These are phyloP conservation scores for Fusarium cyanostomum DNA, from an alignment of 2,329 filamentous ascomycete species.

Conservation along the genomic window DNA sequence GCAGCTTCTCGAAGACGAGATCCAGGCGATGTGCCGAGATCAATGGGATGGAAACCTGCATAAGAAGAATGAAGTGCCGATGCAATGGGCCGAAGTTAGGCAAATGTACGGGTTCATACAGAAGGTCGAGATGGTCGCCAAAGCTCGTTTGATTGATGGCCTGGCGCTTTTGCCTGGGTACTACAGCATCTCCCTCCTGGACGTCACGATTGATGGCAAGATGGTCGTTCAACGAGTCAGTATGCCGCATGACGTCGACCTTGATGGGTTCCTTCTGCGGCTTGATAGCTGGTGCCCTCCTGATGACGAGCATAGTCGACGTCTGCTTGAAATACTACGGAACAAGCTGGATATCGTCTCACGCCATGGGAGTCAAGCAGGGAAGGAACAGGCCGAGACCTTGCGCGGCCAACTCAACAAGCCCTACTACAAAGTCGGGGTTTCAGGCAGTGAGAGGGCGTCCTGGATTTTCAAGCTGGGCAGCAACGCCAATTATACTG, in stretches of 20 bases:
- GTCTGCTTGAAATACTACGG: conserved; percentile 6
- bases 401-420: conserved; percentile 9
- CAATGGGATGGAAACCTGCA: conserved; percentile 30
- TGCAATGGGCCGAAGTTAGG: conserved; percentile 24
- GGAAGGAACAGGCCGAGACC: conserved; percentile 6
- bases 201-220: conserved; percentile 28
- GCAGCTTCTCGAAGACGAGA: conserved; percentile 24
- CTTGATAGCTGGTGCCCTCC: conserved; percentile 31
- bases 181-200: conserved; percentile 25
- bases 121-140: conserved; percentile 31
- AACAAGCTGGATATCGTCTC: conserved; percentile 11
- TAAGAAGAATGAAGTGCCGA: not conserved
- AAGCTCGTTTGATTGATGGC: conserved; percentile 27
- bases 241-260: conserved; percentile 17
- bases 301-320: conserved; percentile 11
- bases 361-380: not conserved
- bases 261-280: conserved; percentile 17
- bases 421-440: not conserved
- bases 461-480: conserved; percentile 32
- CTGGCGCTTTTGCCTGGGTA: conserved; percentile 31
- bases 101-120: not conserved
- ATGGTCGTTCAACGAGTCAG: conserved; percentile 13
- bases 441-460: conserved; percentile 8
- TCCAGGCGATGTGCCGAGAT: conserved; percentile 15
- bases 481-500: conserved; percentile 7